phyloP scores from a whole-genome alignment of 2,329 filamentous ascomycete species.

The Penicillium sp. region DNA sequence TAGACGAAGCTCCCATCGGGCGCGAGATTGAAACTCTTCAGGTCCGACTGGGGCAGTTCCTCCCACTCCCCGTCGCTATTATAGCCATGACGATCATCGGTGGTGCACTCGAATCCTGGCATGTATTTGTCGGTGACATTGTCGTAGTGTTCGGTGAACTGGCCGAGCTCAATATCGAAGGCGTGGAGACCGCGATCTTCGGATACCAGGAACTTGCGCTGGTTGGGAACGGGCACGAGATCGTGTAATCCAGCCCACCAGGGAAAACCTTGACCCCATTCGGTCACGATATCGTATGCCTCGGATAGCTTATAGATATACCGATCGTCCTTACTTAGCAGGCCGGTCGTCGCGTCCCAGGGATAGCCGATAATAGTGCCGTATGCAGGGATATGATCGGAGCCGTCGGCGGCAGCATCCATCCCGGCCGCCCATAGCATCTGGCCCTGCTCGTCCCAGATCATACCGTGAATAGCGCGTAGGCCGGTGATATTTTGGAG shows the following conservation, averaged over 20 bases:
- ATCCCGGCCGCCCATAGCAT: constrained; percentile 24
- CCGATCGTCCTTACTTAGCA: constrained; percentile 12
- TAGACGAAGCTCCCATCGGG: constrained; percentile 23
- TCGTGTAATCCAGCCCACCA: constrained; percentile 26
- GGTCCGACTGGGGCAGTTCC: constrained; percentile 21
- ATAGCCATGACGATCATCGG: constrained; percentile 19
- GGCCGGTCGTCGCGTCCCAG: constrained; percentile 17
- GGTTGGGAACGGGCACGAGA: constrained; percentile 23
- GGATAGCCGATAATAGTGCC: constrained; percentile 21
- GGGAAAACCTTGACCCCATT: constrained; percentile 22
- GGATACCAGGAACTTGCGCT: constrained; percentile 22
- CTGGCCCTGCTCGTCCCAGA: constrained; percentile 24
- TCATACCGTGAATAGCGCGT: constrained; percentile 22
- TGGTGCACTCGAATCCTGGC: constrained; percentile 23
- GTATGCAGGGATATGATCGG: constrained; percentile 19
- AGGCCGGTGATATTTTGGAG: constrained; percentile 24
- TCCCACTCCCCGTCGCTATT: constrained; percentile 15
- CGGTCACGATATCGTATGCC: constrained; percentile 14
- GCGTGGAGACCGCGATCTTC: constrained; percentile 20
- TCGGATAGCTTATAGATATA: constrained; percentile 12
- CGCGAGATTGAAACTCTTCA: constrained; percentile 24
- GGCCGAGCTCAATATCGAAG: constrained; percentile 19
- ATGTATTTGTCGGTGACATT: constrained; percentile 18
- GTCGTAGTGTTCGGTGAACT: constrained; percentile 12
- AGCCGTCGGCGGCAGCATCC: constrained; percentile 23